These are phyloP conservation scores for Kwoniella mangroviensis DNA, from an alignment of 768 basidiomycete genomes.

Conservation along the genomic window DNA sequence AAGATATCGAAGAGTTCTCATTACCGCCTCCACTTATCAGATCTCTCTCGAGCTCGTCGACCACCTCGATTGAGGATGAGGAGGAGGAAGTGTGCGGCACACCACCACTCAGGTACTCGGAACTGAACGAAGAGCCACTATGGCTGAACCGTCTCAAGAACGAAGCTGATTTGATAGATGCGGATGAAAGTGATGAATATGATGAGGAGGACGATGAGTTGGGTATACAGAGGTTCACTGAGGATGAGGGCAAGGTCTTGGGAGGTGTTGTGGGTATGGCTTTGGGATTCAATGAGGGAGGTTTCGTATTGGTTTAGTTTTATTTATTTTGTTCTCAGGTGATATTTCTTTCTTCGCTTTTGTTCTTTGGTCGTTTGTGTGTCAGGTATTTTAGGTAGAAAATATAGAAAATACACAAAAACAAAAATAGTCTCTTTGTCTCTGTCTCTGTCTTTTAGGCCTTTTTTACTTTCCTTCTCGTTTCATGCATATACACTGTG, in stretches of 20 bases:
- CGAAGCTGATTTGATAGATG: background rate
- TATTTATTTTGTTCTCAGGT: background rate
- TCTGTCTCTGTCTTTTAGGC: too few relatives aligned
- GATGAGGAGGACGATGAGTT: conserved; percentile 15
- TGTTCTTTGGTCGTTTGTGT: background rate
- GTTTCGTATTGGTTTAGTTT: background rate
- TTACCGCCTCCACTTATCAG: conserved; percentile 43
- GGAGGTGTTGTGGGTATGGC: conserved; percentile 12
- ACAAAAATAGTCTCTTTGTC: too few relatives aligned
- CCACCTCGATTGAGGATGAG: conserved; percentile 4
- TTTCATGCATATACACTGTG: too few relatives aligned
- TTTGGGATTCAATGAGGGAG: background rate
- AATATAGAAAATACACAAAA: background rate
- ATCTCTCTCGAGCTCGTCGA: conserved; percentile 34
- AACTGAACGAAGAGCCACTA: conserved; percentile 13
- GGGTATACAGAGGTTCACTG: conserved; percentile 1
- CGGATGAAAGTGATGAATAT: conserved; percentile 4
- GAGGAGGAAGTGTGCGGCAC: conserved; percentile 35
- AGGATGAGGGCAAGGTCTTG: background rate
- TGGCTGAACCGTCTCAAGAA: conserved; percentile 26
- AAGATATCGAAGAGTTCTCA: conserved; percentile 24
- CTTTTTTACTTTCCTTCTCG: too few relatives aligned
- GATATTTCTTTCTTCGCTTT: background rate
- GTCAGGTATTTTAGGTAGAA: background rate
- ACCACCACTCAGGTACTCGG: conserved; percentile 21